Evolutionary conservation across 2,329 filamentous ascomycete species (phyloP), one percentile per base, ranked within the genome.

Genomic region (Cercospora sp.): DNA sequence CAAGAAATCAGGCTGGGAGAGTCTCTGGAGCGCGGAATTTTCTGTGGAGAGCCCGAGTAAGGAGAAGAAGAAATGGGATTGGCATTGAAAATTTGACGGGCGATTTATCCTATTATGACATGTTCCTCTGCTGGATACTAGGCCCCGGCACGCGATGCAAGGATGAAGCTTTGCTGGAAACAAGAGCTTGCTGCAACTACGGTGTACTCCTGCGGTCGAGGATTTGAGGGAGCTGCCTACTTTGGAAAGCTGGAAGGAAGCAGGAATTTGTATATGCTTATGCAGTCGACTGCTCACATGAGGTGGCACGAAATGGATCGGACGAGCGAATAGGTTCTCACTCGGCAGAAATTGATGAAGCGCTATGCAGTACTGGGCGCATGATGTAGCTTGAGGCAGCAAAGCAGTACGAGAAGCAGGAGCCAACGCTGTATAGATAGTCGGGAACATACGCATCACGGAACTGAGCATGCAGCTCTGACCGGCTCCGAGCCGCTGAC

Each of bases 11-110:
- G 72, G 66, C 0, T 77, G 76, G 76, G 75, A 78, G 70, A 74
- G 69, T 67, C 45, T 78, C 9, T 78, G 74, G 73, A 73, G 72
- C 26, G 76, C 75, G 26, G 76, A 77, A 51, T 77, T 75, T 55
- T 70, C 71, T 53, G 55, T 77, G 12, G 74, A 76, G 65, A 78
- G 76, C 73, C 76, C 76, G n/a, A 71, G 68, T 51, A 76, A 76
- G 67, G 68, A 70, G 65, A 70, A 71, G 68, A 71, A 69, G 71
- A 69, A 69, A 45, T 65, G 60, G 63, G 64, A 72, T 60, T 64
- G 62, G 61, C 42, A 60, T 42, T 63, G 59, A 63, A 16, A 58
- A 58, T 10, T 57, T 33, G 8, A 18, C 26, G 30, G 53, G 12
- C 16, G n/a, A 33, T 4, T 58, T 31, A 7, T 16, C 53, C 31